These are phyloP conservation scores for Kingdonia uniflora DNA, from an alignment of 164 flowering plant species.

Conservation along the genomic window DNA sequence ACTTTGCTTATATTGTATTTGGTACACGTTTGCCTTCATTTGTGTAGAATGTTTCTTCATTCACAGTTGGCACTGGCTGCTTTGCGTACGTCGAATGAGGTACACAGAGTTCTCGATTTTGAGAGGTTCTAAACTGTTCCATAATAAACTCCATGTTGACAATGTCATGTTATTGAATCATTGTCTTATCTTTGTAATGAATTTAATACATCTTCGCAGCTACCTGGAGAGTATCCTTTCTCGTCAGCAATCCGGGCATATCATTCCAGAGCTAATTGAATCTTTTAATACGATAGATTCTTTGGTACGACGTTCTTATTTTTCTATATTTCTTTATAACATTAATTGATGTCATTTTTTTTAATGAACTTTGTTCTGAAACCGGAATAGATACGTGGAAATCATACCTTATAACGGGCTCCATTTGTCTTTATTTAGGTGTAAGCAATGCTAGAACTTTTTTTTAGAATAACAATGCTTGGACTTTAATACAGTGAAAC, in stretches of 20 bases:
- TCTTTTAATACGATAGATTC: slow-evolving; percentile 47
- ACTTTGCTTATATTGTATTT: too few relatives aligned
- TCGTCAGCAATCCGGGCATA: slow-evolving; percentile 45
- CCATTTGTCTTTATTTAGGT: too few relatives aligned
- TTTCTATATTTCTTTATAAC: background rate
- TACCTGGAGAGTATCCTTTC: slow-evolving; percentile 54
- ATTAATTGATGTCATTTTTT: background rate
- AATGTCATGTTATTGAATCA: background rate
- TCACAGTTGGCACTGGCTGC: slow-evolving; percentile 92
- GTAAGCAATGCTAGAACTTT: too few relatives aligned
- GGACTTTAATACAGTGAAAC: too few relatives aligned
- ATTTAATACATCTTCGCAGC: slow-evolving; percentile 30
- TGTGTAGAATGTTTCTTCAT: slow-evolving; percentile 1
- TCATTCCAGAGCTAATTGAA: slow-evolving; percentile 42
- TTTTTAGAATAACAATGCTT: too few relatives aligned
- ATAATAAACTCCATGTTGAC: slow-evolving; percentile 2
- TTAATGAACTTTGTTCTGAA: background rate
- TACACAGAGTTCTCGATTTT: slow-evolving; percentile 54
- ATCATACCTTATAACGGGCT: too few relatives aligned
- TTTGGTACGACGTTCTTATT: slow-evolving; percentile 31
- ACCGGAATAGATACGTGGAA: too few relatives aligned
- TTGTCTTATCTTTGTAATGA: background rate
- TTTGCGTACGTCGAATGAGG: slow-evolving; percentile 57
- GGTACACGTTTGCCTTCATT: background rate
- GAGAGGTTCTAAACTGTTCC: slow-evolving; percentile 46